Base-by-base conservation (phyloP, 257 asterid genomes). In the Rauvolfia tetraphylla region DNA sequence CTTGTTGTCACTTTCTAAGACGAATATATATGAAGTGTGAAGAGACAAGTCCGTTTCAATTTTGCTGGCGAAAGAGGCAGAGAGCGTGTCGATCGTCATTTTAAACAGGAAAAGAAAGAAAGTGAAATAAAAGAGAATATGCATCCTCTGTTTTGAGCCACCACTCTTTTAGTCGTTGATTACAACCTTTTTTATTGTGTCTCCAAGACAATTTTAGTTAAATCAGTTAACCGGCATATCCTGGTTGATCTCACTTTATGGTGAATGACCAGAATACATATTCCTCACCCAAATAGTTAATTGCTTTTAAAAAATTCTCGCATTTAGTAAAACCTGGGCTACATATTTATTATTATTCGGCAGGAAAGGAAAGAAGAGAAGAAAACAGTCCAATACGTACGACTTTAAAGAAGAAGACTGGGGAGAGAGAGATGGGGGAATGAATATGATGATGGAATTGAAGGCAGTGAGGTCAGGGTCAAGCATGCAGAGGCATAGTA, bases 211-310 rank as follows among this genome's bases (percentile, higher is more conserved):
- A 62, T n/a, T 44, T 61, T 75, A 75, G 72, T 75, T 75, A 75
- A 75, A 48, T 75, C 78, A 75, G 78, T 75, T 75, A 48, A 46
- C 14, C 51, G n/a, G 17, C 61, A 33, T 29, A 44, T 68, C 78
- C 71, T 56, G 3, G 25, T 42, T 42, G 71, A 12, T 61, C 61
- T 44, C 38, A 25, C 65, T 58, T 58, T 58, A 58, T 25, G 41
- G 48, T 38, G 68, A 15, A 38, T 38, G 33, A 34, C 76, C 51
- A 72, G 41, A n/a, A 3, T 39, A 6, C 36, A 23, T 23, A n/a
- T 58, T 29, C 13, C 65, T 58, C 34, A 58, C 65, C 34, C n/a
- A 58, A 58, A 34, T 58, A 31, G n/a, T n/a, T n/a, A n/a, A n/a
- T n/a, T n/a, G n/a, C n/a, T n/a, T n/a, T n/a, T n/a, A n/a, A n/a